A percentile compares a stretch with the other conserved stretches of the same genome.
phyloP scores from a whole-genome alignment of 306 rosid genomes.

The Lagenaria siceraria region DNA sequence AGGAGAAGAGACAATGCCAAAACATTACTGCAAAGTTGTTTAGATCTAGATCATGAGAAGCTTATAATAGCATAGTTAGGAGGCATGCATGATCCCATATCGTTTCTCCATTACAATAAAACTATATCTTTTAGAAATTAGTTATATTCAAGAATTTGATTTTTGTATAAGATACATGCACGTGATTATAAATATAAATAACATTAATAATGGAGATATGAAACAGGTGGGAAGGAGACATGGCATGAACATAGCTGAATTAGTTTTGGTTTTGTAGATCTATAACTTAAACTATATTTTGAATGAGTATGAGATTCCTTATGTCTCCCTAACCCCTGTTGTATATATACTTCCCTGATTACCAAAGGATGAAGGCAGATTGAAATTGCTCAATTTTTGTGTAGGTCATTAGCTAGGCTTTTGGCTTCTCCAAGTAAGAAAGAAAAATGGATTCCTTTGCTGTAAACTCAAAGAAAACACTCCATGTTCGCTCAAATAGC shows the following conservation, averaged over 20 bases:
- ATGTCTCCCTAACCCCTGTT: background rate
- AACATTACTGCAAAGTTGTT: constrained; percentile 7
- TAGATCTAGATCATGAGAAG: constrained; percentile 20
- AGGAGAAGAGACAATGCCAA: constrained; percentile 21
- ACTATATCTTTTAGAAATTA: background rate
- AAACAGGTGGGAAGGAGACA: constrained; percentile 12
- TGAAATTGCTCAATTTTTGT: background rate
- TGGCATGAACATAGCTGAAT: constrained; percentile 4
- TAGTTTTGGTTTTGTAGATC: constrained; percentile 2
- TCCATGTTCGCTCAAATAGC: constrained; percentile 14
- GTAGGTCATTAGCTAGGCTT: background rate
- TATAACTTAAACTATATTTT: constrained; percentile 2
- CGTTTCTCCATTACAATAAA: background rate
- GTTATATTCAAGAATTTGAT: background rate
- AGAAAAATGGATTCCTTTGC: constrained; percentile 8
- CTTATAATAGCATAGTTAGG: background rate
- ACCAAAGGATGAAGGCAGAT: background rate
- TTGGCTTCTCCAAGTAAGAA: background rate
- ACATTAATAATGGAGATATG: background rate
- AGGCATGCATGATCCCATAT: background rate
- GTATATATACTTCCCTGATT: background rate
- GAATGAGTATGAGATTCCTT: background rate
- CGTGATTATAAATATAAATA: too few relatives aligned
- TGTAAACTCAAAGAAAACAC: background rate
- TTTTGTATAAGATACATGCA: background rate